phyloP scores from a whole-genome alignment of 495 filamentous ascomycete genomes.

The Jackrogersella minutella region DNA sequence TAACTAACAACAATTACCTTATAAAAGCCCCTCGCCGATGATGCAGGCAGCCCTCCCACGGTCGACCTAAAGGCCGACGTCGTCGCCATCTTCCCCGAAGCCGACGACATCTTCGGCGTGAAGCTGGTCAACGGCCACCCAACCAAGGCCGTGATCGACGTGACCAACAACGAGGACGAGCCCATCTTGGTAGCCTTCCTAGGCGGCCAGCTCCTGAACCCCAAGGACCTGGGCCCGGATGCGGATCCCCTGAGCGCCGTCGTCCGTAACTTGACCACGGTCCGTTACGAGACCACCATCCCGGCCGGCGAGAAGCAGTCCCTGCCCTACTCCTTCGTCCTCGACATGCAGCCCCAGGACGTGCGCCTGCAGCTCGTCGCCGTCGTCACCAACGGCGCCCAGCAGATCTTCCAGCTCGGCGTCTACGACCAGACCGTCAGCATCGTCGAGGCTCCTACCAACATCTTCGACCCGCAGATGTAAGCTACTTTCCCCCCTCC shows the following conservation, averaged over 20 bases:
- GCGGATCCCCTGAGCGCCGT: slow-evolving; percentile 63
- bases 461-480: slow-evolving; percentile 97
- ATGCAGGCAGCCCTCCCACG: slow-evolving; percentile 56
- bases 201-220: slow-evolving; percentile 76
- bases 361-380: slow-evolving; percentile 75
- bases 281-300: slow-evolving; percentile 76
- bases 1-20: slow-evolving; percentile 22
- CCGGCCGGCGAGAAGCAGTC: slow-evolving; percentile 78
- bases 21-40: slow-evolving; percentile 41
- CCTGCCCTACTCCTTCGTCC: slow-evolving; percentile 83
- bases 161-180: slow-evolving; percentile 82
- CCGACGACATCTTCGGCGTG: slow-evolving; percentile 86
- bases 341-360: slow-evolving; percentile 94
- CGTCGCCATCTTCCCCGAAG: slow-evolving; percentile 80
- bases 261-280: slow-evolving; percentile 83
- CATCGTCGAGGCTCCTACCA: slow-evolving; percentile 91
- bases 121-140: slow-evolving; percentile 93
- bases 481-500: slow-evolving; percentile 53
- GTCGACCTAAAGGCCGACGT: slow-evolving; percentile 76
- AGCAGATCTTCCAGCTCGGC: slow-evolving; percentile 74
- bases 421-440: slow-evolving; percentile 88
- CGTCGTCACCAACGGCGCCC: slow-evolving; percentile 72
- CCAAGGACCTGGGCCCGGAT: slow-evolving; percentile 54
- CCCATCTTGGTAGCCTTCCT: slow-evolving; percentile 80
- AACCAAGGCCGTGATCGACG: slow-evolving; percentile 80